Evolutionary conservation across 331 rosid genomes (phyloP), one percentile per base, ranked within the genome.

Genomic region (Rhamnella rubrinervis): DNA sequence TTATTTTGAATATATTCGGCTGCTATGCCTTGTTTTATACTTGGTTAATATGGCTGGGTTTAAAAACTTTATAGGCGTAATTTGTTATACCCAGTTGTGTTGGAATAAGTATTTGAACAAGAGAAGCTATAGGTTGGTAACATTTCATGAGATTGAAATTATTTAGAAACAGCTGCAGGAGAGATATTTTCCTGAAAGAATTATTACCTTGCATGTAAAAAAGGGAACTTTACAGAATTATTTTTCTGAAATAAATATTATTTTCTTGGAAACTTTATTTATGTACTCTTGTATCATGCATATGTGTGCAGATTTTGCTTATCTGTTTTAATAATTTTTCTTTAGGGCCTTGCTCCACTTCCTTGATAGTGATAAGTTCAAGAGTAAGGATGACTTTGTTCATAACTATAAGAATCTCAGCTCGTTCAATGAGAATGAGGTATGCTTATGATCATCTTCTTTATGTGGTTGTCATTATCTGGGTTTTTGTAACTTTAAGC

Each of bases 261-360:
- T 44, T 44, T 9, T 44, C 4, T 3, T 44, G 49, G 21, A 21
- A n/a, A 56, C 12, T 20, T 21, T 56, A 9, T 37, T 21, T 56
- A 6, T 56, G 14, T 56, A 56, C 59, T 55, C 59, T 56, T 21
- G 37, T 56, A 11, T 11, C 31, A 39, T 19, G 12, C 7, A 17
- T 26, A 56, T 39, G 37, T 59, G n/a, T 62, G 31, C 38, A n/a
- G 40, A 41, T 31, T 61, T 55, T 67, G 56, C 56, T 23, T 73
- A 60, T 70, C 26, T 38, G 31, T 31, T 23, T 31, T 65, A 51
- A 65, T 64, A 23, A 64, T 41, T 57, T 38, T 68, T 59, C 19
- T 70, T 1, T 74, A 95, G 99, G 99, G 99, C 99, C 75, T 80
- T 95, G 83, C 97, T 95, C 65, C 99, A 95, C 85, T 95, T 95